These are phyloP conservation scores for Oryza meridionalis DNA, from an alignment of 176 grass and related monocot genomes.

Conservation along the genomic window DNA sequence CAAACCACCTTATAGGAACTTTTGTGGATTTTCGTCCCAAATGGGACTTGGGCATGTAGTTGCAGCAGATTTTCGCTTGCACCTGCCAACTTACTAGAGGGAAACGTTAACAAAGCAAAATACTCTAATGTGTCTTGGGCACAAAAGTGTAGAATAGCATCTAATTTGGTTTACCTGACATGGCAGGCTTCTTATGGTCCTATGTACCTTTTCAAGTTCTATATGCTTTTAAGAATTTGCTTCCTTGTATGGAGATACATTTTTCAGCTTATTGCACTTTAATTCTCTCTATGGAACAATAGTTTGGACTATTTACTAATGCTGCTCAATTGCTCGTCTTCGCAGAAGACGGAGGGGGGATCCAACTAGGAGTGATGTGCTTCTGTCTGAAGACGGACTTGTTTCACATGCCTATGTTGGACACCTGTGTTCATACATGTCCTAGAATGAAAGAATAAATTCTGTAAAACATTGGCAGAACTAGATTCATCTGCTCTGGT, in stretches of 20 bases:
- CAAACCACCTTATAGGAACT: no score
- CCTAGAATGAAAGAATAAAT: slow-evolving; percentile 35
- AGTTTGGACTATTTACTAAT: not conserved
- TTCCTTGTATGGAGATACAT: not conserved
- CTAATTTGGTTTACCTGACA: not conserved
- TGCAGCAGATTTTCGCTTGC: not conserved
- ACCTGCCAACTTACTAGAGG: not conserved
- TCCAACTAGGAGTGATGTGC: slow-evolving; percentile 5
- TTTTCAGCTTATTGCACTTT: not conserved
- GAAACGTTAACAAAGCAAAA: no score
- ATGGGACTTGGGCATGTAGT: not conserved
- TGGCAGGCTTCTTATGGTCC: not conserved
- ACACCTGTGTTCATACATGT: slow-evolving; percentile 27
- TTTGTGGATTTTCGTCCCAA: not conserved
- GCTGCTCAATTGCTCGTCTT: not conserved
- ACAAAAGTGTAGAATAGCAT: not conserved
- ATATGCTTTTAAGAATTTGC: not conserved
- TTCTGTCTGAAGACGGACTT: not conserved
- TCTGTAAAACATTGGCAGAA: not conserved
- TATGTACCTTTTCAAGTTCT: not conserved
- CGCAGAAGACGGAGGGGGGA: slow-evolving; percentile 46
- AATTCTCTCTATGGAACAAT: not conserved
- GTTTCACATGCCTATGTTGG: not conserved
- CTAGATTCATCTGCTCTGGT: not conserved
- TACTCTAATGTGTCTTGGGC: no score